Conservation (phyloP, 352 stramenopile genomes). For the Stephanocyclus meneghinianus region DNA sequence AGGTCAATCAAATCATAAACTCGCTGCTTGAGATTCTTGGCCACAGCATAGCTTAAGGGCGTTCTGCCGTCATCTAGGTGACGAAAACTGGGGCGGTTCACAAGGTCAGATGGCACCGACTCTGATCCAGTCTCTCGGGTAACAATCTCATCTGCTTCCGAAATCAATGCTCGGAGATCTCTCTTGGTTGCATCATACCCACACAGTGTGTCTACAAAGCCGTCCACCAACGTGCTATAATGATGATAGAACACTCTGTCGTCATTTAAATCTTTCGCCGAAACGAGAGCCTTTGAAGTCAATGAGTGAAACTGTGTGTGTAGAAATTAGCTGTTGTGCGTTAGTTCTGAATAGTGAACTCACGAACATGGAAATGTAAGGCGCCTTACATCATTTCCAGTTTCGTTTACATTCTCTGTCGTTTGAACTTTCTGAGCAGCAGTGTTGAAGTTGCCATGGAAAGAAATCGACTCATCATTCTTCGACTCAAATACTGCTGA, state of each 20-base stretch:
- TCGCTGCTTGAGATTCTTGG: slow-evolving; percentile 14
- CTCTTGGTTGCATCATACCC: neutral
- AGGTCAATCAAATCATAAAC: slow-evolving; percentile 21
- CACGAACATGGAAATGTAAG: neutral
- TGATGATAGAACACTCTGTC: slow-evolving; percentile 8
- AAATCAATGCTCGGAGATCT: slow-evolving; percentile 3
- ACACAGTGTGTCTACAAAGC: slow-evolving; percentile 12
- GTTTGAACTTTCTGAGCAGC: neutral
- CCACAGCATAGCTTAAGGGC: slow-evolving; percentile 18
- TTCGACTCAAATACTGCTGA: slow-evolving; percentile 13
- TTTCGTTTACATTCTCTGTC: neutral
- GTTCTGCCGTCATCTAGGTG: slow-evolving; percentile 9
- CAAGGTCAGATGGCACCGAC: slow-evolving; percentile 10
- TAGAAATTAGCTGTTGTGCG: too few relatives aligned
- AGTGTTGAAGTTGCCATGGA: neutral
- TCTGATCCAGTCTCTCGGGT: slow-evolving; percentile 1
- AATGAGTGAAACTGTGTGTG: too few relatives aligned
- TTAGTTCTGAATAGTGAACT: too few relatives aligned
- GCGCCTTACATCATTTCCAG: neutral
- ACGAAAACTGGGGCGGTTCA: slow-evolving; percentile 21
- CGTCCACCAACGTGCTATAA: slow-evolving; percentile 1
- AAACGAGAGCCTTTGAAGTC: neutral
- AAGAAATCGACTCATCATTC: neutral
- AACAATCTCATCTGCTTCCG: slow-evolving; percentile 2
- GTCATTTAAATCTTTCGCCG: neutral